Percentiles rank a stretch among this genome's conserved stretches.
phyloP scores from a whole-genome alignment of 768 basidiomycete genomes.

The Tylopilus subfusipes region DNA sequence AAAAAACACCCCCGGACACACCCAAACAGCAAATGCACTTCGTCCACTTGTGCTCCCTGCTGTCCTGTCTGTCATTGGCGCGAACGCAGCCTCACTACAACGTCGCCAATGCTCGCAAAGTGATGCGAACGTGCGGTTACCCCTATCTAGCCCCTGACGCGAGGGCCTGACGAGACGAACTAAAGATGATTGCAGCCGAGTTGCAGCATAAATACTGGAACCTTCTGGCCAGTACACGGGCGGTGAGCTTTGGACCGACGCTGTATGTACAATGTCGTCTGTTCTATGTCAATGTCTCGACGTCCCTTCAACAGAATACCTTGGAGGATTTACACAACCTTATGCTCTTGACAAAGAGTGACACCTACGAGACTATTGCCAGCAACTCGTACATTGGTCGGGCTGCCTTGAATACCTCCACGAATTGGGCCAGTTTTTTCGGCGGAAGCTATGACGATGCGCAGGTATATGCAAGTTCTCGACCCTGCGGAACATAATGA shows the following conservation, averaged over 20 bases:
- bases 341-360: slow-evolving; percentile 47
- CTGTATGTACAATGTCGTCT: slow-evolving; percentile 32
- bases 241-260: slow-evolving; percentile 55
- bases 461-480: slow-evolving; percentile 32
- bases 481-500: background rate
- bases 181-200: slow-evolving; percentile 25
- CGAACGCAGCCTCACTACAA: background rate
- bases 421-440: slow-evolving; percentile 44
- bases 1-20: too few species aligned
- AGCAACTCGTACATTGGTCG: slow-evolving; percentile 45
- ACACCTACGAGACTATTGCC: slow-evolving; percentile 39
- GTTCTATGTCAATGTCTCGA: background rate
- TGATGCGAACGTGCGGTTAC: slow-evolving; percentile 12
- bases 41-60: background rate
- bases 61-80: slow-evolving; percentile 1
- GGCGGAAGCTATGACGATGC: slow-evolving; percentile 53
- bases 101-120: slow-evolving; percentile 4
- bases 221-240: slow-evolving; percentile 42
- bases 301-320: slow-evolving; percentile 40
- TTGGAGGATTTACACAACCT: slow-evolving; percentile 56
- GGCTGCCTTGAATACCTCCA: slow-evolving; percentile 37
- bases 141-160: background rate
- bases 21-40: too few species aligned
- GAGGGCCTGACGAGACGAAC: background rate
- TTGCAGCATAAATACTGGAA: slow-evolving; percentile 41